Conservation (phyloP, 2,329 filamentous ascomycete species). For the Aspergillus sp. region DNA sequence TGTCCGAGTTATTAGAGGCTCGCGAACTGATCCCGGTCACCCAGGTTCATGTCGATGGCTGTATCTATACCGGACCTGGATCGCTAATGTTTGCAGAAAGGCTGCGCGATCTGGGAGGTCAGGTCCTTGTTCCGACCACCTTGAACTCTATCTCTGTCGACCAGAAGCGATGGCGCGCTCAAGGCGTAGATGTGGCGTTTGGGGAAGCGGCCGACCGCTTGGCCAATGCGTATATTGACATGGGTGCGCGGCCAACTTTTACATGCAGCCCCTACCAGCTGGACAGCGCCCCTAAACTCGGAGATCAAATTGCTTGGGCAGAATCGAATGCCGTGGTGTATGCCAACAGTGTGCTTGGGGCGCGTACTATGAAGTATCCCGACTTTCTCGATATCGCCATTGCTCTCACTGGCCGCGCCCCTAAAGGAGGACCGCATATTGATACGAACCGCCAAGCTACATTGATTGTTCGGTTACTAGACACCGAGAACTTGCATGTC, state of each 20-base stretch:
- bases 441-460: conserved; percentile 21
- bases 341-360: conserved; percentile 50
- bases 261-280: conserved; percentile 51
- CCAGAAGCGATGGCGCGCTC: conserved; percentile 41
- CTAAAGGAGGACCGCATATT: conserved; percentile 32
- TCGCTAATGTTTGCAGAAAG: conserved; percentile 40
- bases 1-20: conserved; percentile 40
- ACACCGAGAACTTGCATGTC: background rate
- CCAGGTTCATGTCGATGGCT: conserved; percentile 49
- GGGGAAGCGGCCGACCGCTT: conserved; percentile 36
- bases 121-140: conserved; percentile 43
- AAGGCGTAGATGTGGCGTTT: conserved; percentile 36
- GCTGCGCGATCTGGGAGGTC: conserved; percentile 37
- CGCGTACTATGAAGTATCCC: conserved; percentile 49
- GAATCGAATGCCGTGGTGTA: conserved; percentile 52
- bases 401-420: conserved; percentile 45
- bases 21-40: conserved; percentile 39
- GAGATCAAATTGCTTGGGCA: conserved; percentile 48
- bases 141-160: conserved; percentile 51
- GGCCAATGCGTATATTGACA: conserved; percentile 40
- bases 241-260: conserved; percentile 47
- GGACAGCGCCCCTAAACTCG: conserved; percentile 34
- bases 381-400: conserved; percentile 50
- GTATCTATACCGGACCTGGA: conserved; percentile 46
- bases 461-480: background rate